These are phyloP conservation scores for Hamamelis virginiana DNA, from an alignment of 164 flowering plant species.

Conservation along the genomic window DNA sequence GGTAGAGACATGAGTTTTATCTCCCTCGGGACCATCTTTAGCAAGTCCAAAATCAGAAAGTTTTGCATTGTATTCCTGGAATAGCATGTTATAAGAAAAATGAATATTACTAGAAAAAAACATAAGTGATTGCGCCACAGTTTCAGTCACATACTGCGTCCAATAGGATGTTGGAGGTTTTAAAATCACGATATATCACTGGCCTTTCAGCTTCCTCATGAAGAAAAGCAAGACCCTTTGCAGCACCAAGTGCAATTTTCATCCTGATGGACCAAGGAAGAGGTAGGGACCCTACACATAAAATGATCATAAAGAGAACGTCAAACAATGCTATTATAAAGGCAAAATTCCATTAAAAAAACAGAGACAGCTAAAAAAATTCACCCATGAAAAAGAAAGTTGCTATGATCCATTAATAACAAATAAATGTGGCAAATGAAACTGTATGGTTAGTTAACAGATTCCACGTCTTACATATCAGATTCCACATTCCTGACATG, in stretches of 20 bases:
- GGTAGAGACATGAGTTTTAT: conserved; percentile 81
- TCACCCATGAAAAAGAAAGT: background rate
- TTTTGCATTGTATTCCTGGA: conserved; percentile 80
- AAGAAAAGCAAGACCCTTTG: conserved; percentile 56
- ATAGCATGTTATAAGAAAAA: conserved; percentile 11
- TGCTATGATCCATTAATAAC: too few species aligned
- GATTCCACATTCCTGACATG: too few species aligned
- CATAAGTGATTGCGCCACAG: background rate
- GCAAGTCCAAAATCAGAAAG: conserved; percentile 87
- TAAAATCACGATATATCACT: conserved; percentile 51
- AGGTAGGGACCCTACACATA: conserved; percentile 44
- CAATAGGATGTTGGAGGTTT: conserved; percentile 47
- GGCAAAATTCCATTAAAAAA: background rate
- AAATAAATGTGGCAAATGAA: too few species aligned
- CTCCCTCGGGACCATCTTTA: conserved; percentile 87
- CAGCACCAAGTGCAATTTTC: conserved; percentile 57
- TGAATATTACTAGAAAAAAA: background rate
- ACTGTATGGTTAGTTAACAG: too few species aligned
- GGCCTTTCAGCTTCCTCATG: conserved; percentile 55
- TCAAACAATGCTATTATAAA: background rate
- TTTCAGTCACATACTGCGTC: conserved; percentile 37
- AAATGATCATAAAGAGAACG: conserved; percentile 2
- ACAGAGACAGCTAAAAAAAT: background rate
- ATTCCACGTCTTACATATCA: too few species aligned
- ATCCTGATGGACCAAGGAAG: conserved; percentile 56